A percentile compares a stretch with the other conserved stretches of the same genome.
Evolutionary conservation across 2,329 filamentous ascomycete genomes (phyloP).

Genomic region (Sporothrix brasiliensis): DNA sequence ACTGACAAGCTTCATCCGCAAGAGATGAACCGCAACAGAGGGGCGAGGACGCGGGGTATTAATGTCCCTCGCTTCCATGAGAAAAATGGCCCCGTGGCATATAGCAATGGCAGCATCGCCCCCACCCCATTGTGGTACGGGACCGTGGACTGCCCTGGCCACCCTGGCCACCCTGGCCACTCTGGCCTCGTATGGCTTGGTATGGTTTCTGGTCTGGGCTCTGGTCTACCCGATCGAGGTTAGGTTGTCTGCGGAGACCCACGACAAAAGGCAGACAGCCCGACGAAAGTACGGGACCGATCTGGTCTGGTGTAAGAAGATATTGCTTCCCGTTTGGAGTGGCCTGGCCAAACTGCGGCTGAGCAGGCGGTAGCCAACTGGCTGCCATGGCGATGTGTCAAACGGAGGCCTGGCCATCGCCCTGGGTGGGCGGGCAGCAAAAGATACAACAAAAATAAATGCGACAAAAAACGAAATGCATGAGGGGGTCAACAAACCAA

Average conservation of each 20-base stretch:
- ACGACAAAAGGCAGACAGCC: constrained; percentile 19
- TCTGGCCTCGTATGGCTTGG: constrained; percentile 12
- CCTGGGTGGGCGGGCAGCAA: constrained; percentile 2
- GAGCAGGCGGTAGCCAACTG: not conserved
- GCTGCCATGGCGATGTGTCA: not conserved
- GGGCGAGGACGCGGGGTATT: constrained; percentile 22
- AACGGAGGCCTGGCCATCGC: too few species aligned
- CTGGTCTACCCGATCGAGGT: constrained; percentile 20
- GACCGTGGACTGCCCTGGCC: too few species aligned
- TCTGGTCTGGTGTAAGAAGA: not conserved
- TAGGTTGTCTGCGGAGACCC: constrained; percentile 17
- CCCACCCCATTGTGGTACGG: not conserved
- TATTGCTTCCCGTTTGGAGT: not conserved
- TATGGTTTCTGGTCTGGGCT: not conserved
- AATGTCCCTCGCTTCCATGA: constrained; percentile 10
- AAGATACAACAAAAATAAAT: not conserved
- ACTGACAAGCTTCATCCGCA: not conserved
- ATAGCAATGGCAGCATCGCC: not conserved
- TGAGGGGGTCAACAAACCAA: constrained; percentile 12
- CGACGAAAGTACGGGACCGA: not conserved
- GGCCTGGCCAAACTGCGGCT: constrained; percentile 26
- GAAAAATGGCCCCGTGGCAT: not conserved
- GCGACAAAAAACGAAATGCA: not conserved
- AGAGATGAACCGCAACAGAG: not conserved
- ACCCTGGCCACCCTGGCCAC: not conserved